Evolutionary conservation across 2,329 filamentous ascomycete species (phyloP).

Genomic region (Nemania serpens): DNA sequence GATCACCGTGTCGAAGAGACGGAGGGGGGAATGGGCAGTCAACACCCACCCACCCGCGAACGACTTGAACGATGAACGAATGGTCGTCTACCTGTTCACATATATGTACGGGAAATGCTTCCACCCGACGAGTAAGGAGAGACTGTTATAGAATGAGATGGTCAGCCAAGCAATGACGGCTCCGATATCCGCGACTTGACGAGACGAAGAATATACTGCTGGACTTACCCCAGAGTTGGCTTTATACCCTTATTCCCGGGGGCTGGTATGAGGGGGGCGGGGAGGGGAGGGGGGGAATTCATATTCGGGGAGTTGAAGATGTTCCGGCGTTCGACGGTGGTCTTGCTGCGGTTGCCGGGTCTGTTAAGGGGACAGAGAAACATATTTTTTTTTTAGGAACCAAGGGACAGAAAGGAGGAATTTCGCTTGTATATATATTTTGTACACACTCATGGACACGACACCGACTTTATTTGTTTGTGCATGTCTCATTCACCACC

Average conservation of each 20-base stretch:
- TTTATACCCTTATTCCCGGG: slow-evolving; percentile 8
- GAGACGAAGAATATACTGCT: slow-evolving; percentile 5
- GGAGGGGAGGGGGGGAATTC: not conserved
- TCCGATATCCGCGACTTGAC: not conserved
- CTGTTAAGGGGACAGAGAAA: slow-evolving; percentile 4
- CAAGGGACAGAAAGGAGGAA: slow-evolving; percentile 7
- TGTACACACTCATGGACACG: not conserved
- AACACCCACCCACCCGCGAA: not conserved
- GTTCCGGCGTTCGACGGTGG: slow-evolving; percentile 22
- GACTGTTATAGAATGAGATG: slow-evolving; percentile 1
- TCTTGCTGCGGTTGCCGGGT: slow-evolving; percentile 15
- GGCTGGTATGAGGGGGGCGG: not conserved
- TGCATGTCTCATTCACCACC: slow-evolving; percentile 1
- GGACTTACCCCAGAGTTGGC: slow-evolving; percentile 1
- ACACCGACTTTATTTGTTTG: not conserved
- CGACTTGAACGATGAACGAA: slow-evolving; percentile 24
- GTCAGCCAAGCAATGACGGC: not conserved
- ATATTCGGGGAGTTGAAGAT: slow-evolving; percentile 23
- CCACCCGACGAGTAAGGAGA: not conserved
- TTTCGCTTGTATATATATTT: slow-evolving; percentile 21
- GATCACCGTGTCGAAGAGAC: slow-evolving; percentile 10
- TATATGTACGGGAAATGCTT: slow-evolving; percentile 5
- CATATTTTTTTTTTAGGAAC: not conserved
- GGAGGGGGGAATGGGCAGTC: not conserved
- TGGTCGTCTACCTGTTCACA: slow-evolving; percentile 11